These are phyloP conservation scores for Eremothecium sinecaudum DNA, from an alignment of 1,139 yeast genomes.

Conservation along the genomic window DNA sequence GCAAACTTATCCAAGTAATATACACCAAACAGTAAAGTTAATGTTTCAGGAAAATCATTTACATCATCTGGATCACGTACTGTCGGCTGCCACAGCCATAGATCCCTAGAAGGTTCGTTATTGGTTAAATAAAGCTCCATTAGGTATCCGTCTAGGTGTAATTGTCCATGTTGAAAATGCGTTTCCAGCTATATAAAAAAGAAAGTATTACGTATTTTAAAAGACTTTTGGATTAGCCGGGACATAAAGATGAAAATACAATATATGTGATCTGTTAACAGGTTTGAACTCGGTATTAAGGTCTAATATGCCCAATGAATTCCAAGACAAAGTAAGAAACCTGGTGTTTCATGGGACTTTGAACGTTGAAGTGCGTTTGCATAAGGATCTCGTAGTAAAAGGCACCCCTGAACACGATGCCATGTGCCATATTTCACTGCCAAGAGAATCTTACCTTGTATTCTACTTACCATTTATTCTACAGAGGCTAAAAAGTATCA, in stretches of 20 bases:
- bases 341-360: slow-evolving; percentile 50
- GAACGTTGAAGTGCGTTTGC: slow-evolving; percentile 32
- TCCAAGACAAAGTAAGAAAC: slow-evolving; percentile 32
- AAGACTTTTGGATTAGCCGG: too few species aligned
- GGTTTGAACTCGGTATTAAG: too few species aligned
- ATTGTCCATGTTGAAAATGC: too few species aligned
- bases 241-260: too few species aligned
- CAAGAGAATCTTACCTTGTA: slow-evolving; percentile 54
- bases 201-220: too few species aligned
- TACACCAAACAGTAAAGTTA: slow-evolving; percentile 24
- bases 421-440: slow-evolving; percentile 17
- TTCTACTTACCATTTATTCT: slow-evolving; percentile 36
- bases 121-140: slow-evolving; percentile 2
- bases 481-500: slow-evolving; percentile 37
- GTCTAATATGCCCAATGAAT: neutral
- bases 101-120: slow-evolving; percentile 10
- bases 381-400: slow-evolving; percentile 15
- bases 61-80: slow-evolving; percentile 14
- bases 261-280: too few species aligned
- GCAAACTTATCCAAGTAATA: slow-evolving; percentile 20
- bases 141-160: too few species aligned
- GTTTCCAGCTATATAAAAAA: too few species aligned
- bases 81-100: slow-evolving; percentile 23
- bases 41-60: slow-evolving; percentile 17
- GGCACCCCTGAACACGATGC: slow-evolving; percentile 9